Conservation (phyloP, 2,329 filamentous ascomycete species). For the Emmonsia crescens region DNA sequence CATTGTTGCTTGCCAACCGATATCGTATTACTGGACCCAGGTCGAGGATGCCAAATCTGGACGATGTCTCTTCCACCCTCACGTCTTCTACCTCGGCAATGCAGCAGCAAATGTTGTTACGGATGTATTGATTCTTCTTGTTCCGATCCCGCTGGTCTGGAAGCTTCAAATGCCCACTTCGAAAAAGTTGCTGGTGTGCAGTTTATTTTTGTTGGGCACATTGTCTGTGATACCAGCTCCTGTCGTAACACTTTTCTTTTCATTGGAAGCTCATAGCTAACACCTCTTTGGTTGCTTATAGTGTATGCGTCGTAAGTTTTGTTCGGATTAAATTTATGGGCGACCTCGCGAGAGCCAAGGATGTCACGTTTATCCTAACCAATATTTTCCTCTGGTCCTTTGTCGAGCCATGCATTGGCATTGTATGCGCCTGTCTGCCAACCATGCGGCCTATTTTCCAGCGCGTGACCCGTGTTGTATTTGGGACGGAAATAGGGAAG, state of each 20-base stretch:
- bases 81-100: slow-evolving; percentile 10
- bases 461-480: background rate
- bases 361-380: slow-evolving; percentile 25
- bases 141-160: slow-evolving; percentile 14
- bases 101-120: slow-evolving; percentile 8
- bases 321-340: slow-evolving; percentile 32
- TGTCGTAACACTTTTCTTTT: background rate
- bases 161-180: slow-evolving; percentile 22
- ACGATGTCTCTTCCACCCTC: slow-evolving; percentile 4
- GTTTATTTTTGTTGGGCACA: slow-evolving; percentile 28
- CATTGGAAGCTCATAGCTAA: background rate
- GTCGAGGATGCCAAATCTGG: slow-evolving; percentile 1
- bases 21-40: slow-evolving; percentile 10
- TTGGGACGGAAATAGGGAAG: background rate
- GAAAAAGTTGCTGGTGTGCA: slow-evolving; percentile 27
- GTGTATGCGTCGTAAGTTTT: slow-evolving; percentile 32
- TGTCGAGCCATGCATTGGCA: slow-evolving; percentile 25
- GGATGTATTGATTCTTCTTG: slow-evolving; percentile 12
- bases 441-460: slow-evolving; percentile 25
- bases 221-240: slow-evolving; percentile 20
- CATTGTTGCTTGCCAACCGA: slow-evolving; percentile 7
- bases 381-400: slow-evolving; percentile 25
- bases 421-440: slow-evolving; percentile 27
- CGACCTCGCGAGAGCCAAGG: slow-evolving; percentile 30
- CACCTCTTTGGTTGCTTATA: background rate